Percentiles rank a stretch among this genome's conserved stretches.
phyloP scores from a whole-genome alignment of 2,329 filamentous ascomycete species.

The Claviceps quebecensis region DNA sequence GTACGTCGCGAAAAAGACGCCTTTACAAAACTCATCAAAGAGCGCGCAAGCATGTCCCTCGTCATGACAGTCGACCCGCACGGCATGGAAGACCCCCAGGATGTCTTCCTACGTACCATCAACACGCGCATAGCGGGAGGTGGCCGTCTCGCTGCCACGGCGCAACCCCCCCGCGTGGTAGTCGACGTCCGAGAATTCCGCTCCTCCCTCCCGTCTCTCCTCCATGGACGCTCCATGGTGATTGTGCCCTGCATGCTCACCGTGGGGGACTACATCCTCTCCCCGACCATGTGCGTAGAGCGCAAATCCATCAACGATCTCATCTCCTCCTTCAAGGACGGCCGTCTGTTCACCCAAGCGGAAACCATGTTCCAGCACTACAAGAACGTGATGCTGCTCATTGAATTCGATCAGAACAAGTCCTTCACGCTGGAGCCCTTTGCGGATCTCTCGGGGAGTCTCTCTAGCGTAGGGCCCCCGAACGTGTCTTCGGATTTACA shows the following conservation, averaged over 20 bases:
- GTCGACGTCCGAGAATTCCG: conserved; percentile 95
- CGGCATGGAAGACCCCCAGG: conserved; percentile 66
- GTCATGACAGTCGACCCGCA: conserved; percentile 63
- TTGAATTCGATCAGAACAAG: conserved; percentile 96
- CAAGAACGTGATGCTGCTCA: conserved; percentile 76
- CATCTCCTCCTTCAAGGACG: conserved; percentile 82
- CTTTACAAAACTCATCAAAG: conserved; percentile 87
- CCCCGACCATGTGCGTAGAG: conserved; percentile 82
- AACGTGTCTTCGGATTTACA: conserved; percentile 60
- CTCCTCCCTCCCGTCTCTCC: conserved; percentile 76
- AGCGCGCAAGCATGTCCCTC: conserved; percentile 84
- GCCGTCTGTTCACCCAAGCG: conserved; percentile 79
- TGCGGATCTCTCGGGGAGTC: conserved; percentile 49
- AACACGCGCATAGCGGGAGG: conserved; percentile 95
- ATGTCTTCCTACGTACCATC: conserved; percentile 83
- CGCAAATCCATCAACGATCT: conserved; percentile 87
- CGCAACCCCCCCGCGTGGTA: conserved; percentile 76
- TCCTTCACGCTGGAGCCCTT: conserved; percentile 86
- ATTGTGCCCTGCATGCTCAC: conserved; percentile 92
- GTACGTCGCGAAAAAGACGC: conserved; percentile 93
- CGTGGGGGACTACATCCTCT: conserved; percentile 90
- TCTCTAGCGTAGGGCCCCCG: conserved; percentile 47
- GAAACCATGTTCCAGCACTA: conserved; percentile 94
- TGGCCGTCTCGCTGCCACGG: conserved; percentile 68
- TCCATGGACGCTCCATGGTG: conserved; percentile 78